Base-by-base conservation (phyloP, 306 rosid species). In the Pyrus pyrifolia region DNA sequence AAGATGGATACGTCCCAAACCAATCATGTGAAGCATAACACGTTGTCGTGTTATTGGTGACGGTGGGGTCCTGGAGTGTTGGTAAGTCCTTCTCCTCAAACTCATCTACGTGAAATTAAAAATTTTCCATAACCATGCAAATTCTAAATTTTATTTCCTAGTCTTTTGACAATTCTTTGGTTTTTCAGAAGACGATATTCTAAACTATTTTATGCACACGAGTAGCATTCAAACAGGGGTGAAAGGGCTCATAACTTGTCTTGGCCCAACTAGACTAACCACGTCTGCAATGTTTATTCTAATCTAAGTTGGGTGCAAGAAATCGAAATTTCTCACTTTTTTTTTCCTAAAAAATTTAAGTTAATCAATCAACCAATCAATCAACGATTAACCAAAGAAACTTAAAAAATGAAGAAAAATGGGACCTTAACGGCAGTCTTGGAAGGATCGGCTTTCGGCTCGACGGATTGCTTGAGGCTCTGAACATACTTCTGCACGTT, bases 401-500 rank as follows among this genome's bases (percentile, higher is more conserved):
- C 17, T 45, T 29, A 19, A 3, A 6, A 8, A 35, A 22, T 31
- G 8, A n/a, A 77, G 15, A 23, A 51, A 2, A 67, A 5, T 68
- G 33, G 68, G 35, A 93, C 98, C 94, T 91, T 91, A 65, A 87
- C 85, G 13, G 69, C 59, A 14, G 77, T 60, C 85, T 90, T 93
- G 63, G 95, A 14, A 8, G 88, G 13, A 70, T 91, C 91, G 71
- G 71, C 40, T 21, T 68, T 80, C 69, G 93, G 96, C 72, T 83
- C 93, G 6, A 85, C 96, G 8, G 97, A 85, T 64, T 83, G 91
- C 76, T 93, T 83, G 83, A 93, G 89, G 75, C 12, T 91, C 81
- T 91, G 96, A 19, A 93, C 98, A 18, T 91, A 91, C 70, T 93
- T 91, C 82, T 91, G 97, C 4, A 93, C 96, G 67, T 79, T 86